Percentiles rank a stretch among this genome's conserved stretches.
Conservation (phyloP, 2,329 filamentous ascomycete genomes). For the Exutisphaerella laricina region DNA sequence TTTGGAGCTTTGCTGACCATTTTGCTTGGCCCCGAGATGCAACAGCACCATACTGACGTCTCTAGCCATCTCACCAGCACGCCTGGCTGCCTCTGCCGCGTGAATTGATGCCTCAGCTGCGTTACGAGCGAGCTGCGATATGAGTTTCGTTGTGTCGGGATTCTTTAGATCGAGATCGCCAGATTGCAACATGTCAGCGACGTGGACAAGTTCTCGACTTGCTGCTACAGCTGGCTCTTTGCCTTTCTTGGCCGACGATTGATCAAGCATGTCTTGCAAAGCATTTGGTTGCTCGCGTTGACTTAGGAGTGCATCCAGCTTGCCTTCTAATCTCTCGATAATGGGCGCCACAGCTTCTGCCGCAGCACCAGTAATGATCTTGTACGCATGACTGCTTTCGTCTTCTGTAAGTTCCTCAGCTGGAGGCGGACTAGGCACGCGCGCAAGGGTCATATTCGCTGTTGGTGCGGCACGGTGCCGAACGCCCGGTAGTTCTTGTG, state of each 20-base stretch:
- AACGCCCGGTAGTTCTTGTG: background rate
- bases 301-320: slow-evolving; percentile 8
- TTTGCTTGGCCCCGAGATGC: slow-evolving; percentile 4
- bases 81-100: slow-evolving; percentile 10
- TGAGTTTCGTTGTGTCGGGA: slow-evolving; percentile 4
- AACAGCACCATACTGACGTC: slow-evolving; percentile 10
- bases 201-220: slow-evolving; percentile 1
- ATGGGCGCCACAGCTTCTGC: slow-evolving; percentile 11
- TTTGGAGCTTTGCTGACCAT: background rate
- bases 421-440: slow-evolving; percentile 8
- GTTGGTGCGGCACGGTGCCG: background rate
- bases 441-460: background rate
- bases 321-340: slow-evolving; percentile 9
- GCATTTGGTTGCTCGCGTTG: background rate
- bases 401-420: slow-evolving; percentile 2
- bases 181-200: slow-evolving; percentile 7
- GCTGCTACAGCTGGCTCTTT: slow-evolving; percentile 4
- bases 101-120: slow-evolving; percentile 12
- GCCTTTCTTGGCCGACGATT: background rate
- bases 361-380: slow-evolving; percentile 9
- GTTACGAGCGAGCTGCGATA: slow-evolving; percentile 10
- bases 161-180: slow-evolving; percentile 1
- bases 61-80: slow-evolving; percentile 13
- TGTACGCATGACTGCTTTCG: slow-evolving; percentile 6
- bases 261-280: background rate